A percentile compares a stretch with the other conserved stretches of the same genome.
Evolutionary conservation across 2,329 filamentous ascomycete genomes (phyloP).

Genomic region (Aspergillus candidus): DNA sequence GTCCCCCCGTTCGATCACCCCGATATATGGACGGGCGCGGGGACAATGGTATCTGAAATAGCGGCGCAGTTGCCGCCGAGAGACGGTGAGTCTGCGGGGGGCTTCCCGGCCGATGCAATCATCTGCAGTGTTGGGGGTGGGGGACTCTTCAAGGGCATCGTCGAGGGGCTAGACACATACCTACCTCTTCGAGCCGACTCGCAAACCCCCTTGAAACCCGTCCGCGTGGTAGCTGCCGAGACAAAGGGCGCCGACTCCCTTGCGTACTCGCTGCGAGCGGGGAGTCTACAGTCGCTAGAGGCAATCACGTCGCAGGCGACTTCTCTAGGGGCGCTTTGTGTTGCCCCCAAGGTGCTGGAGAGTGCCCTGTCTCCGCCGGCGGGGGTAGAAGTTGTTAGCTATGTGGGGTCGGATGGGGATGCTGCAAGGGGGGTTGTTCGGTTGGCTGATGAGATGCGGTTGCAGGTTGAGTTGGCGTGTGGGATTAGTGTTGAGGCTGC

Average conservation of each 20-base stretch:
- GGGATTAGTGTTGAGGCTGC: slow-evolving; percentile 62
- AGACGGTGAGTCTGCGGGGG: not conserved
- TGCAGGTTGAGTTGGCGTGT: slow-evolving; percentile 76
- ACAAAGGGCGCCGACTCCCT: slow-evolving; percentile 67
- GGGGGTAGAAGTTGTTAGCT: slow-evolving; percentile 45
- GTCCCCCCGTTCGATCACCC: slow-evolving; percentile 36
- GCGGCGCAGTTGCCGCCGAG: slow-evolving; percentile 26
- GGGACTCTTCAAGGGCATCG: slow-evolving; percentile 67
- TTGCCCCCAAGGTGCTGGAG: slow-evolving; percentile 59
- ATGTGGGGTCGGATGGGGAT: slow-evolving; percentile 65
- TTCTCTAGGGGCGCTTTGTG: slow-evolving; percentile 60
- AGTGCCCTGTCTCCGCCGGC: slow-evolving; percentile 46
- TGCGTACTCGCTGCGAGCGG: slow-evolving; percentile 51
- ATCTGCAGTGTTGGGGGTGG: slow-evolving; percentile 74
- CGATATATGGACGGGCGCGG: slow-evolving; percentile 32
- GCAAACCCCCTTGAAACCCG: slow-evolving; percentile 6
- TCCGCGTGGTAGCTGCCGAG: slow-evolving; percentile 61
- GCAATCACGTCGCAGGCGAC: slow-evolving; percentile 68
- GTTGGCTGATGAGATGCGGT: slow-evolving; percentile 70
- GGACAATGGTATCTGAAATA: slow-evolving; percentile 33
- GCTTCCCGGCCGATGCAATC: slow-evolving; percentile 57
- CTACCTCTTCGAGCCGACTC: slow-evolving; percentile 4
- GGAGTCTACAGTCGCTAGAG: slow-evolving; percentile 53
- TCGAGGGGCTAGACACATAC: slow-evolving; percentile 51
- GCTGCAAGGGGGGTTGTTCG: slow-evolving; percentile 67